A percentile compares a stretch with the other conserved stretches of the same genome.
These are phyloP conservation scores for Trypanosoma avium DNA, from an alignment of 208 protist species.

Conservation along the genomic window DNA sequence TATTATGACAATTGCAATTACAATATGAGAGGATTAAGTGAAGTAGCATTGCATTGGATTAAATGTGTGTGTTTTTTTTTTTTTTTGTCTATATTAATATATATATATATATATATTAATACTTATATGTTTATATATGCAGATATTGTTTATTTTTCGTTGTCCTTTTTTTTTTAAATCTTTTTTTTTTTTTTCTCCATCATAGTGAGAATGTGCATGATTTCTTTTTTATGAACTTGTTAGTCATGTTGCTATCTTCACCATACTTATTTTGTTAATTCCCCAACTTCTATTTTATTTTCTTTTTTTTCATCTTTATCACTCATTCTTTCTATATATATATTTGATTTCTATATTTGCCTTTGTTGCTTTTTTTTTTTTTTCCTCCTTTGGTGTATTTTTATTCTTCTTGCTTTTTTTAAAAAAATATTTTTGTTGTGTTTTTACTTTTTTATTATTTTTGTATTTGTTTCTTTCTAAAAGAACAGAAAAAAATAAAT, in stretches of 20 bases:
- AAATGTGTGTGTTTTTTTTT: not conserved
- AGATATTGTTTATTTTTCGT: not conserved
- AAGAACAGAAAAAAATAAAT: no score
- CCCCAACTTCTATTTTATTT: not conserved
- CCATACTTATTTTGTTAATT: no score
- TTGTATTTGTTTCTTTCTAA: no score
- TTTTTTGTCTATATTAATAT: not conserved
- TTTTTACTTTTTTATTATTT: not conserved
- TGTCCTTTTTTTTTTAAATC: not conserved
- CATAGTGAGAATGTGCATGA: not conserved
- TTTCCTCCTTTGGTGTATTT: not conserved
- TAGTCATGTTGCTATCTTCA: not conserved
- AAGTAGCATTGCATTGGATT: no score
- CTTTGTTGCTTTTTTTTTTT: slow-evolving; percentile 5
- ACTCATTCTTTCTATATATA: not conserved
- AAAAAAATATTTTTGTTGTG: not conserved
- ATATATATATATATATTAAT: not conserved
- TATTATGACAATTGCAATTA: no score
- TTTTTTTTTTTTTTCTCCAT: slow-evolving; percentile 7
- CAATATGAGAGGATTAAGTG: no score
- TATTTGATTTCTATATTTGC: no score
- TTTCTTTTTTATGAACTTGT: not conserved
- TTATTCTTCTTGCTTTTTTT: no score
- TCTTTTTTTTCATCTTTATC: not conserved
- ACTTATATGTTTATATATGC: no score